Evolutionary conservation across 2,329 filamentous ascomycete genomes (phyloP), one percentile per base, ranked within the genome.

Genomic region (Aspergillus aculeatinus): DNA sequence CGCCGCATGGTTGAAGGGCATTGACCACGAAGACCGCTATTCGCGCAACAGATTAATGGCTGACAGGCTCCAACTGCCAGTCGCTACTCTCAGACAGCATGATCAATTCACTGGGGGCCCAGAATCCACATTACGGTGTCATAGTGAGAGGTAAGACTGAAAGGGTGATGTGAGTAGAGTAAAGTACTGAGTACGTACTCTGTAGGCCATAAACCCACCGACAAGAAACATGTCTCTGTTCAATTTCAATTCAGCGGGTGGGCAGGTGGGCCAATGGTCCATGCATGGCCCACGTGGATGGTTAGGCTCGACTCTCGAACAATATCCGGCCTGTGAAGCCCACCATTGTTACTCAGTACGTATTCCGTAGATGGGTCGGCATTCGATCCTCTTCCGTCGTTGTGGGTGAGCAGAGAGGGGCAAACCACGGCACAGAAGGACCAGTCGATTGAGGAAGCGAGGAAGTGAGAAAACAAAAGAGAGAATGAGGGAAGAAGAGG

Each of bases 281-380:
- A 63, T 65, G 60, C 61, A 65, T 58, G 44, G 47, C 63, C 59
- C 62, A 65, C 63, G 63, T 63, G 63, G 59, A 61, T 51, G 42
- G 55, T 60, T 61, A 31, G 44, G 39, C 47, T 55, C 54, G 23
- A 23, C 23, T 23, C 23, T 23, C 23, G 60, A 54, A 49, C 48
- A 42, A 60, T 39, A 35, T 49, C 33, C 39, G 48, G 25, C 19
- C 29, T 44, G 51, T 42, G 11, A 51, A 29, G 33, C 12, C 29
- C 12, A 9, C 49, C 44, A 12, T 55, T 16, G 14, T 29, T 35
- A 16, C 10, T 35, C 11, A 35, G 5, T 29, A 29, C 27, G 33
- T 35, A 16, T 12, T 35, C 33, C 11, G 5, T 16, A 16, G 33
- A 3, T 16, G 33, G 5, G 33, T 16, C 33, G 11, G 33, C 11